Base-by-base conservation (phyloP, 2,329 filamentous ascomycete species). In the Volutella citrinella region DNA sequence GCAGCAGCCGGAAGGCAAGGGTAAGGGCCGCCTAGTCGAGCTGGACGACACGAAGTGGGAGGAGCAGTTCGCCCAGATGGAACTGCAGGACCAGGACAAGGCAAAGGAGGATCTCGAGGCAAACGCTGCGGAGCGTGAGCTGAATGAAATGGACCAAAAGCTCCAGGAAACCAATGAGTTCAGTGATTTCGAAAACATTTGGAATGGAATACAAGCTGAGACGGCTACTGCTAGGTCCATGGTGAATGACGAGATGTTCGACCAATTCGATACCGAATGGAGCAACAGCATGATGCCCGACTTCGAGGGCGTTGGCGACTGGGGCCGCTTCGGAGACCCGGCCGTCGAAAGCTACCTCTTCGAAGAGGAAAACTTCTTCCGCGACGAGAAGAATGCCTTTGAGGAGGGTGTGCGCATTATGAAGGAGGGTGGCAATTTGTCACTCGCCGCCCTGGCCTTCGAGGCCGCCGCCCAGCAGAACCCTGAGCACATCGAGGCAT, bases 41-140 rank as follows among this genome's bases (percentile, higher is more conserved):
- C 76, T 97, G 16, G 88, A 96, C 58, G 91, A 98, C 51, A 72
- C 84, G 55, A 84, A 95, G 56, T 97, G 93, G 93, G 91, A 97
- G 64, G 87, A 89, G 52, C 89, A 97, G 61, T 98, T 98, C 61
- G 86, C 88, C 37, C 80, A 93, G 63, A 82, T 96, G 58, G 87
- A 91, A 59, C 67, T 83, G 43, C 71, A 81, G 41, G 76, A 82
- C 55, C 65, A 75, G 51, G 62, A 72, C 42, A 68, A 73, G 30
- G 62, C 67, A 33, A 69, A 72, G 50, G 69, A 63, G 22, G 82
- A 61, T 24, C 85, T 86, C 33, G 83, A 87, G 46, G 64, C 65
- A 43, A 73, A 74, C 40, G 84, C 84, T 13, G 87, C 91, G 51
- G 89, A 94, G 68, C 77, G 78, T 41, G 90, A 97, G 70, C 75